Evolutionary conservation across 768 basidiomycete genomes (phyloP).

Genomic region (Scleroderma bovista): DNA sequence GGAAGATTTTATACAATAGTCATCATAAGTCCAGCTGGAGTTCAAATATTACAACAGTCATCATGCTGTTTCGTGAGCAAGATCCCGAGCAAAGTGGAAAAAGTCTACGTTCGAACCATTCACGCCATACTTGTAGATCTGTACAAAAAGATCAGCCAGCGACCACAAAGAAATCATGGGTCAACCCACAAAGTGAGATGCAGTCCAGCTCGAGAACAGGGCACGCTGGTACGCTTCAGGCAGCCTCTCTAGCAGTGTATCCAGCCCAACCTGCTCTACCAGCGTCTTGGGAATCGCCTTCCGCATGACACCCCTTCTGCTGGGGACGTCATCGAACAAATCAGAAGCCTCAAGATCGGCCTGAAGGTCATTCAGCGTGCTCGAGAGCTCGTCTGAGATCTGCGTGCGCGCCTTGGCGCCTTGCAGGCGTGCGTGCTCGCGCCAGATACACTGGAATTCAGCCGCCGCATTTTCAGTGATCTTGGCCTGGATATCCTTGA

Average conservation of each 20-base stretch:
- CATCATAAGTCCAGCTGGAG: neutral
- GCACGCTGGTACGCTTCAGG: conserved; percentile 81
- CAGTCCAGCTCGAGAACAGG: conserved; percentile 87
- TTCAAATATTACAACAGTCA: too few species aligned
- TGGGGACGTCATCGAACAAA: conserved; percentile 78
- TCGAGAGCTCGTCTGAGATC: conserved; percentile 95
- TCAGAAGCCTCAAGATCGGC: conserved; percentile 87
- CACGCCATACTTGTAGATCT: conserved; percentile 93
- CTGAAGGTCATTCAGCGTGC: conserved; percentile 84
- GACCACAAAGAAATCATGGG: neutral
- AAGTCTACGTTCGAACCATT: conserved; percentile 89
- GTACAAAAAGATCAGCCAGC: conserved; percentile 4
- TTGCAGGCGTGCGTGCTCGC: conserved; percentile 76
- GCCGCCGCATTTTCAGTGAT: conserved; percentile 87
- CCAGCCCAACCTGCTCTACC: conserved; percentile 78
- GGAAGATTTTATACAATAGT: neutral
- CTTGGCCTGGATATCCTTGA: conserved; percentile 87
- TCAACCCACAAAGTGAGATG: conserved; percentile 72
- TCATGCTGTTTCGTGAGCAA: conserved; percentile 32
- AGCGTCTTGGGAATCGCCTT: conserved; percentile 87
- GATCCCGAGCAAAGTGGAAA: conserved; percentile 87
- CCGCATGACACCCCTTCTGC: conserved; percentile 69
- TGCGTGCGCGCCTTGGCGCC: conserved; percentile 80
- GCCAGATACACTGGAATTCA: conserved; percentile 91
- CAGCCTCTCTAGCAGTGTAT: conserved; percentile 69